These are phyloP conservation scores for Catenaria anguillulae DNA, from an alignment of 371 early-diverging fungal genomes.

Conservation along the genomic window DNA sequence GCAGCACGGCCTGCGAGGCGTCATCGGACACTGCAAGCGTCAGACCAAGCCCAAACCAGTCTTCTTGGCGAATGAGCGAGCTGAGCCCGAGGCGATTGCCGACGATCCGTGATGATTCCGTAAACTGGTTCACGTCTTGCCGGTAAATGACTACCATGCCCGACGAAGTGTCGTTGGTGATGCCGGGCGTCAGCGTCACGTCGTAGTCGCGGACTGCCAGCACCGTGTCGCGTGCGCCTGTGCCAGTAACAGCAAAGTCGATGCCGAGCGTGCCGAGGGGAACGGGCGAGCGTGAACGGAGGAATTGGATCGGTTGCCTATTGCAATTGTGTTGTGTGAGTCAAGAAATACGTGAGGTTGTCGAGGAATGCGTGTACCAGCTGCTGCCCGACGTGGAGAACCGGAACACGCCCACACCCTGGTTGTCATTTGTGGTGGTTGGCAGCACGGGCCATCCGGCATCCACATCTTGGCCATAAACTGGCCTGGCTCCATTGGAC, in stretches of 20 bases:
- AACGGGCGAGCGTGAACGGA: neutral
- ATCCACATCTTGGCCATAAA: neutral
- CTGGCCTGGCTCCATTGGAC: neutral
- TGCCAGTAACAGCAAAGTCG: constrained; percentile 6
- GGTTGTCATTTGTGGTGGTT: neutral
- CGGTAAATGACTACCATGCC: constrained; percentile 1
- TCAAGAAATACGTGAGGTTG: neutral
- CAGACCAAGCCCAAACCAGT: constrained; percentile 9
- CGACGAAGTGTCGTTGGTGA: neutral
- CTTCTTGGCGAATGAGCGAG: constrained; percentile 4
- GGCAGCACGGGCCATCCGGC: neutral
- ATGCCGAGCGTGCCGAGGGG: constrained; percentile 8
- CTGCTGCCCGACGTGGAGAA: neutral
- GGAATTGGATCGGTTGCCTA: constrained; percentile 1
- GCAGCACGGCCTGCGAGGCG: neutral
- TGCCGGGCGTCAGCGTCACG: too few species aligned
- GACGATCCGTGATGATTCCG: neutral
- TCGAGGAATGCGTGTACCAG: neutral
- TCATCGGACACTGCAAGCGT: neutral
- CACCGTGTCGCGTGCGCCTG: neutral
- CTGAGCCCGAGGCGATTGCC: neutral
- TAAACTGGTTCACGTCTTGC: neutral
- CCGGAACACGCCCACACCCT: neutral
- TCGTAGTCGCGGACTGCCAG: constrained; percentile 7
- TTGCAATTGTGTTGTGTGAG: too few species aligned